Evolutionary conservation across 2,329 filamentous ascomycete species (phyloP), one percentile per base, ranked within the genome.

Genomic region (Tolypocladium sp.): DNA sequence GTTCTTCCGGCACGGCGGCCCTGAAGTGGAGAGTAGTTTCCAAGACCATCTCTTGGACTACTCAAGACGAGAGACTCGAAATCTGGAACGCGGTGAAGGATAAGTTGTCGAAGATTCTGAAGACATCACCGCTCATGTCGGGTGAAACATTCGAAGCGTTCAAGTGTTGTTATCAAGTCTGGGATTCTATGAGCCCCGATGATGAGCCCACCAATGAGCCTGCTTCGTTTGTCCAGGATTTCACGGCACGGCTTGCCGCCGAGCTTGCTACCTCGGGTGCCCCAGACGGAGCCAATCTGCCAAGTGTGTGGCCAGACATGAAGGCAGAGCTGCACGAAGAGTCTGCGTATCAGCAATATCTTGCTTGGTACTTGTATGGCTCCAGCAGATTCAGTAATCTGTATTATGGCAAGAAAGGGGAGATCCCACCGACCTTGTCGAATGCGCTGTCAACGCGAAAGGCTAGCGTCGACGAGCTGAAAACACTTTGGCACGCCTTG

Each of bases 1-100:
- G 70, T 9, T 71, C 70, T 12, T 66, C 68, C 7, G 61, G 63
- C 5, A 60, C 70, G 35, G 67, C 69, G 8, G 70, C 74, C 1
- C 60, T 78, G n/a, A 75, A 73, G 53, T 79, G 76, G 76, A 70
- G 72, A 20, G 69, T 76, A 35, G 65, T 75, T 41, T 71, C 74
- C 12, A 71, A 65, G 56, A 69, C 71, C 2, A 63, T 75, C 2
- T 67, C 68, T 0, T 78, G 75, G 74, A 63, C 68, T 40, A 59
- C 65, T 2, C 64, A 68, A 2, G 61, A 68, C n/a, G 66, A 70
- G 13, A 67, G 70, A 44, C 44, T 62, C 12, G 65, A 66, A 20
- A 66, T 76, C 20, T 77, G 75, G 75, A 55, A 49, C 13, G 58
- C 61, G 4, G 64, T 74, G 6, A 71, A 73, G 49, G 63, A 65